Conservation (phyloP, 1,284 basidiomycete genomes). For the Salmacisia buchloeana region DNA sequence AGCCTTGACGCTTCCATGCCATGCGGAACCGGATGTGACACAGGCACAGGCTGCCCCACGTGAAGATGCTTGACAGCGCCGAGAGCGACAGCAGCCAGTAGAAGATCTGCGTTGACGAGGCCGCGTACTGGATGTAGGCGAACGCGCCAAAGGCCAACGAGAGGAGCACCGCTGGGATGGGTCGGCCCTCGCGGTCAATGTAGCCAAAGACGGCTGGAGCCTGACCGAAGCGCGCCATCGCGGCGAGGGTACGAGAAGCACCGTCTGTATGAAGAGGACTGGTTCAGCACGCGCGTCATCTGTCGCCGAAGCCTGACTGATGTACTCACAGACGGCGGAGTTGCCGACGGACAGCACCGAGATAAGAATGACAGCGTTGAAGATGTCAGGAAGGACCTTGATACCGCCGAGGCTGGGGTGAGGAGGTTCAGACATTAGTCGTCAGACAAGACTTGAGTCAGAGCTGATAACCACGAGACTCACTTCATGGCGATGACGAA, state of each 20-base stretch:
- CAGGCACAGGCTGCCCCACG: slow-evolving; percentile 47
- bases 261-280: too few relatives aligned
- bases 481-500: slow-evolving; percentile 56
- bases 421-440: too few relatives aligned
- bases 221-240: slow-evolving; percentile 50
- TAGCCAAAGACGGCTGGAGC: slow-evolving; percentile 52
- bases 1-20: slow-evolving; percentile 56
- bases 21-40: slow-evolving; percentile 54
- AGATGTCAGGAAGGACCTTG: slow-evolving; percentile 53
- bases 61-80: slow-evolving; percentile 56
- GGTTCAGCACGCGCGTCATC: too few relatives aligned
- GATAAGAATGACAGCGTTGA: slow-evolving; percentile 55
- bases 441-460: too few relatives aligned
- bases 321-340: slow-evolving; percentile 51
- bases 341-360: slow-evolving; percentile 53
- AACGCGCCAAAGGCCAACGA: slow-evolving; percentile 40
- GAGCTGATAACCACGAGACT: too few relatives aligned
- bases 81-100: slow-evolving; percentile 56
- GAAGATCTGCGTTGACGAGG: slow-evolving; percentile 45
- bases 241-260: slow-evolving; percentile 51
- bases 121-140: slow-evolving; percentile 37
- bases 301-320: slow-evolving; percentile 37
- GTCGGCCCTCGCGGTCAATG: slow-evolving; percentile 58
- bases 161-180: slow-evolving; percentile 52
- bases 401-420: slow-evolving; percentile 52